Base-by-base conservation (phyloP, 1,284 basidiomycete species). In the Ganoderma resinaceum region DNA sequence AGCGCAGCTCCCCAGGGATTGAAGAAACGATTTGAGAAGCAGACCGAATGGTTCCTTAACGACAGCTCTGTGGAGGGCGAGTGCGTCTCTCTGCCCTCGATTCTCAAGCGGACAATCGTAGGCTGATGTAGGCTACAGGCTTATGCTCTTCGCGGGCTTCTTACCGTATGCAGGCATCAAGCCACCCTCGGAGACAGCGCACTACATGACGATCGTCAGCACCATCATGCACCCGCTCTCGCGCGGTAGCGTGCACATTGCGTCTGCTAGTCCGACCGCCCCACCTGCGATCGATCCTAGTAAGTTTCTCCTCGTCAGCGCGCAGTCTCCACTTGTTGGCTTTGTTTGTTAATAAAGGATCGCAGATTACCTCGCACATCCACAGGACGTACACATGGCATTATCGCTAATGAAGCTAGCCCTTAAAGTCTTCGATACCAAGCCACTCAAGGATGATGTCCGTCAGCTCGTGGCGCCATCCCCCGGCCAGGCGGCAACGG, bases 231-330 rank as follows among this genome's bases (percentile, higher is more conserved):
- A 66, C 26, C 74, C 74, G 1, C 78, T 81, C 62, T 81, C 80
- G 12, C 71, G 82, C 31, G 83, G 86, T 40, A 80, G 80, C 1
- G 82, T 85, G 6, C 83, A 83, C 66, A 77, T 82, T 29, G 78
- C 75, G 0, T 82, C 46, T 14, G 46, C 46, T 11, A 23, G 26
- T 26, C 46, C 46, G 8, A 49, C 81, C 1, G 74, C 72, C n/a
- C 77, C 83, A 55, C 84, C 86, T 0, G 77, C 78, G 26, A 78
- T 86, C 31, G 83, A 88, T 70, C 86, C 86, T 7, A 63, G 68
- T 66, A 26, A 26, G 61, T 49, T 40, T 14, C 29, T n/a, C 29
- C 26, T n/a, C 29, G 31, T 16, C 0, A 5, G 26, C 29, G 0
- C 1, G 33, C 14, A 20, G 29, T 26, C 3, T 26, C n/a, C 23